Evolutionary conservation across 352 stramenopile genomes (phyloP), one percentile per base, ranked within the genome.

Genomic region (Phytophthora hibernalis): DNA sequence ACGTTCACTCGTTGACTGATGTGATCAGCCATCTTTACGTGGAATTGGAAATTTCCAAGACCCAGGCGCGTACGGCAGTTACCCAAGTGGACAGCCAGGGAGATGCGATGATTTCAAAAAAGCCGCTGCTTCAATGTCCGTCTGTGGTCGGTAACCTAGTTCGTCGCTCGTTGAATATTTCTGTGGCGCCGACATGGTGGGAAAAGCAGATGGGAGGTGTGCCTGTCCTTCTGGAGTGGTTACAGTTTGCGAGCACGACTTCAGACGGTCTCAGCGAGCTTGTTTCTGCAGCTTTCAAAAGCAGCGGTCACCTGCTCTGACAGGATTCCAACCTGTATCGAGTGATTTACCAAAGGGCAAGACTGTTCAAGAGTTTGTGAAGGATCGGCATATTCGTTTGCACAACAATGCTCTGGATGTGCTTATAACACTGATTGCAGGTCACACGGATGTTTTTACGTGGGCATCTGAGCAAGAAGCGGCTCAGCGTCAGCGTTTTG

Each of bases 181-280:
- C 85, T 2, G 81, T 93, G 3, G 63, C 79, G 4, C 86, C 87
- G 16, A 64, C 53, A 1, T 93, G 88, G 83, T 91, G 80, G 80
- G 79, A 92, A 61, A 66, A 66, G 20, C 82, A 91, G 22, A 90
- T 92, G 66, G 68, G 84, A 42, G 56, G 63, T 8, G 10, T 93
- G 18, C 62, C 78, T 6, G 65, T 57, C 15, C 72, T 93, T 42
- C 48, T 96, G 18, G 77, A 92, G 56, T 95, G 89, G 87, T 74
- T 96, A 13, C 79, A 86, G 21, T 78, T 63, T n/a, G 63, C 93
- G 22, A 93, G 83, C 50, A 82, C 76, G 20, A 66, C 68, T 0
- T 95, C 89, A 16, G 89, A 96, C 53, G 85, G 84, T 16, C 49
- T 95, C 21, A 81, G 81, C 15, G 80, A 89, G 21, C 63, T 96